Evolutionary conservation across 345 rosid genomes (phyloP).

Genomic region (Salix udensis): DNA sequence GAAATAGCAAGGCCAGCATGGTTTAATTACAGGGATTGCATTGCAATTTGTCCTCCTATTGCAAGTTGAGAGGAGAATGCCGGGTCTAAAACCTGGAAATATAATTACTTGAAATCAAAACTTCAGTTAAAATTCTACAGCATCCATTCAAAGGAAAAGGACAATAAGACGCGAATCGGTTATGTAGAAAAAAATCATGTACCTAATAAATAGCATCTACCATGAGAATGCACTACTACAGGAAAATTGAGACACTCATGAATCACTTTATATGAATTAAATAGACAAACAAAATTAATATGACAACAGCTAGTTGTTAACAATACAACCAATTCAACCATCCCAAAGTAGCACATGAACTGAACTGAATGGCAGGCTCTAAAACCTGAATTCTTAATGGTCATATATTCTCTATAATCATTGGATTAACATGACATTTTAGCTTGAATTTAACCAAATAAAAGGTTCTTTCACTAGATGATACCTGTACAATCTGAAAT

Average conservation of each 20-base stretch:
- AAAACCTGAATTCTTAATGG: neutral
- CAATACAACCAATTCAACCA: neutral
- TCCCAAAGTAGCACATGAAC: neutral
- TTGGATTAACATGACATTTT: too few relatives aligned
- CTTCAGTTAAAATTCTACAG: neutral
- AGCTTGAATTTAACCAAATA: too few relatives aligned
- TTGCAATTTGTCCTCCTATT: neutral
- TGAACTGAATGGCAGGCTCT: neutral
- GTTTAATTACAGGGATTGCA: neutral
- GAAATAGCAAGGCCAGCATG: neutral
- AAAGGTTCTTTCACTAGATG: neutral
- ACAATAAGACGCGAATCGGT: too few relatives aligned
- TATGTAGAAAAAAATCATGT: too few relatives aligned
- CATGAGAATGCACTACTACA: too few relatives aligned
- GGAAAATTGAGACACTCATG: too few relatives aligned
- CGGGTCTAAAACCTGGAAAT: neutral
- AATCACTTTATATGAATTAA: too few relatives aligned
- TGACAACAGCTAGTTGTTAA: too few relatives aligned
- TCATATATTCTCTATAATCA: too few relatives aligned
- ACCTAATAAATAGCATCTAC: too few relatives aligned
- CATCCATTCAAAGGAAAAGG: too few relatives aligned
- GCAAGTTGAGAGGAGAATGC: neutral
- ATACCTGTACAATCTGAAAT: neutral
- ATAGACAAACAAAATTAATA: neutral
- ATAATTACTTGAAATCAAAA: neutral